Evolutionary conservation across 192 early-diverging fungal genomes (phyloP).

Genomic region (Thoreauomyces humboldtii): DNA sequence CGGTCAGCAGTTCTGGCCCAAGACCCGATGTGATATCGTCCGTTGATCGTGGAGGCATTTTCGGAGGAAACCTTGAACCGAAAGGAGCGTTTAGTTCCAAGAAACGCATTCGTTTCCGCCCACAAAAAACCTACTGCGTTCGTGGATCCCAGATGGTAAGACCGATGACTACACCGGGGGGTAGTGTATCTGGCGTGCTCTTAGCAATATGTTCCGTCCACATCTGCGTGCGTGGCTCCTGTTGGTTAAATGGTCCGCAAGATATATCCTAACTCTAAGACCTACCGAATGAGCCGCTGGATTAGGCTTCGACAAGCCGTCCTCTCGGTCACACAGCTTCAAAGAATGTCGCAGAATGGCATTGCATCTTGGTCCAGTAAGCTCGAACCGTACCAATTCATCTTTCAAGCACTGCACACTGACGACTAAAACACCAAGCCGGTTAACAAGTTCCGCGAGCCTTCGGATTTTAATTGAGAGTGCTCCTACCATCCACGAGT

Average conservation of each 20-base stretch:
- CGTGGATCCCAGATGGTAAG: slow-evolving; percentile 85
- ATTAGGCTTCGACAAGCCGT: slow-evolving; percentile 8
- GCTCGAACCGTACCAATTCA: slow-evolving; percentile 73
- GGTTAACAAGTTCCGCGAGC: background rate
- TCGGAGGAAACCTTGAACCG: slow-evolving; percentile 44
- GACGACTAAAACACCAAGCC: slow-evolving; percentile 4
- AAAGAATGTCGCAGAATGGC: slow-evolving; percentile 70
- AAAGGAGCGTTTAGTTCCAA: too few species aligned
- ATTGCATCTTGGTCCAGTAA: slow-evolving; percentile 83
- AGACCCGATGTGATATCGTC: too few species aligned
- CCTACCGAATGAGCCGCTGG: slow-evolving; percentile 13
- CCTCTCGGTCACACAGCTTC: slow-evolving; percentile 11
- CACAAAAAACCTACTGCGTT: too few species aligned
- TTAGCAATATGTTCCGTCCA: too few species aligned
- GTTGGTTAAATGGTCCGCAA: slow-evolving; percentile 42
- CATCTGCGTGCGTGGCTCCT: slow-evolving; percentile 43
- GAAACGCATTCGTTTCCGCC: too few species aligned
- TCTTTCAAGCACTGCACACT: slow-evolving; percentile 20
- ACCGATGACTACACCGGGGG: slow-evolving; percentile 76
- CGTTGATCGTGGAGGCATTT: slow-evolving; percentile 28
- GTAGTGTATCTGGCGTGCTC: slow-evolving; percentile 70
- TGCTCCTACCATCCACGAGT: too few species aligned
- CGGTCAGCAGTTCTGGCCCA: too few species aligned
- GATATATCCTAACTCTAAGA: background rate
- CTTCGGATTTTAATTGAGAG: too few species aligned